Conservation (phyloP, 2,329 filamentous ascomycete genomes). For the Aspergillus chevalieri region DNA sequence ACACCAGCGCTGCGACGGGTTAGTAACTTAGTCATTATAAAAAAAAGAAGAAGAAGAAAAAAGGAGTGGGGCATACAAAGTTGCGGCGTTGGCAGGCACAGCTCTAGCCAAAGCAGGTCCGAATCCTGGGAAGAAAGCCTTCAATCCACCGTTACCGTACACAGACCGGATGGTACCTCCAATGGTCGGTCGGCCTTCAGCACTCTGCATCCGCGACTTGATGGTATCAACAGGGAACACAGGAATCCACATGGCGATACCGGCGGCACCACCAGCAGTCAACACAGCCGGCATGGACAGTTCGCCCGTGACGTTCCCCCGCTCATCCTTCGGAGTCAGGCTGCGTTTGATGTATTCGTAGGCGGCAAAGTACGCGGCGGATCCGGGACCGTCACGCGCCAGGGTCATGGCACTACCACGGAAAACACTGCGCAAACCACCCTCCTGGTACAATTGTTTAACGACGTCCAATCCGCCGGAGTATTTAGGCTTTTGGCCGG, state of each 20-base stretch:
- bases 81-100: constrained; percentile 92
- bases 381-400: constrained; percentile 86
- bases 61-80: constrained; percentile 52
- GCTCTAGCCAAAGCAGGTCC: constrained; percentile 87
- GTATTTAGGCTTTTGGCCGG: constrained; percentile 91
- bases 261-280: constrained; percentile 79
- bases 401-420: constrained; percentile 85
- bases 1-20: constrained; percentile 37
- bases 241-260: constrained; percentile 98
- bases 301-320: constrained; percentile 67
- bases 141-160: constrained; percentile 75
- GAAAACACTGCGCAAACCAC: constrained; percentile 86
- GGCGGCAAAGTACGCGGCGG: constrained; percentile 91
- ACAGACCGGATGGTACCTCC: constrained; percentile 72
- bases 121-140: constrained; percentile 95
- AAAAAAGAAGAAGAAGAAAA: background rate
- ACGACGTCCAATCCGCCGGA: constrained; percentile 83
- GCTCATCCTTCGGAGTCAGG: constrained; percentile 74
- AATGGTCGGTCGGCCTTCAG: constrained; percentile 76
- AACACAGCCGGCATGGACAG: constrained; percentile 78
- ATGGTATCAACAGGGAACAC: constrained; percentile 97
- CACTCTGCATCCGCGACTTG: constrained; percentile 89
- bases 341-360: constrained; percentile 92
- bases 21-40: constrained; percentile 5
- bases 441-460: constrained; percentile 83